A percentile compares a stretch with the other conserved stretches of the same genome.
phyloP scores from a whole-genome alignment of 2,329 filamentous ascomycete genomes.

The Fusarium sacchari region DNA sequence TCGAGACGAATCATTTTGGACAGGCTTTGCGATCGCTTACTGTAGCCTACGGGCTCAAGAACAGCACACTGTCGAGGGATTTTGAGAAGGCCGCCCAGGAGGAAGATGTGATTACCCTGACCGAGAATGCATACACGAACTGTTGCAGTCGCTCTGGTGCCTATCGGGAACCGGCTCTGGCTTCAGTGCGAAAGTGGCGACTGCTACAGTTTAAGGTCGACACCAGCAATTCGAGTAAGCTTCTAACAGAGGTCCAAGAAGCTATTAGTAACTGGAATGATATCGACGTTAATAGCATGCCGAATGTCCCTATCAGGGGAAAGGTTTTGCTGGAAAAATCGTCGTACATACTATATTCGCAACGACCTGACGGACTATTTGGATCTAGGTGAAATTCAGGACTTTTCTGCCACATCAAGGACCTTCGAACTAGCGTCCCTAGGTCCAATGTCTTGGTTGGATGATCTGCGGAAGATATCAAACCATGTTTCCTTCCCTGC shows the following conservation, averaged over 20 bases:
- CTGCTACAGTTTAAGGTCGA: neutral
- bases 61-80: neutral
- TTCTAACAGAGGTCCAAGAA: neutral
- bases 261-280: neutral
- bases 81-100: neutral
- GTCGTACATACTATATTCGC: neutral
- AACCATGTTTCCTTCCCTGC: too few relatives aligned
- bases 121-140: neutral
- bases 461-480: neutral
- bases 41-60: neutral
- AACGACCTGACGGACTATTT: neutral
- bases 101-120: neutral
- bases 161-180: neutral
- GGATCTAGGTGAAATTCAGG: neutral
- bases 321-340: neutral
- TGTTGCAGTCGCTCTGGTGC: neutral
- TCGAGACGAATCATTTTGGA: neutral
- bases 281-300: neutral
- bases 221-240: neutral
- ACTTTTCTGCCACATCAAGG: neutral
- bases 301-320: neutral
- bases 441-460: neutral
- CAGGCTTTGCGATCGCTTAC: neutral
- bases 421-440: neutral
- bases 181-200: neutral